Base-by-base conservation (phyloP, 768 basidiomycete genomes). In the Dacryopinax primogenitus region DNA sequence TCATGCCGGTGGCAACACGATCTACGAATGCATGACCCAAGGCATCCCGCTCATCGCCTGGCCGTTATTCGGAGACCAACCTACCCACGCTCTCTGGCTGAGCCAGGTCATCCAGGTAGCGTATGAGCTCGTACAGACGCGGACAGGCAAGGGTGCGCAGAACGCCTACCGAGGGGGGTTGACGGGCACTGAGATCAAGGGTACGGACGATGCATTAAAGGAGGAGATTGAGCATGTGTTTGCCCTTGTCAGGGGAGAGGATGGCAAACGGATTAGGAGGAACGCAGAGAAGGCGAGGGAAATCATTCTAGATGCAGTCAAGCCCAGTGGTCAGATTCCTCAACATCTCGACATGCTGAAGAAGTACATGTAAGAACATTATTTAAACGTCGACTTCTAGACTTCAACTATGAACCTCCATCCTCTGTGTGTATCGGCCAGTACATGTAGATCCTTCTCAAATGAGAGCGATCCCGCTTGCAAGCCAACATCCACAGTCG, bases 1-100 rank as follows among this genome's bases (percentile, higher is more conserved):
- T 3, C 67, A 68, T 41, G 58, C 62, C 32, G 67, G 67, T 1
- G 44, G 34, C 23, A 64, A 63, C 18, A 66, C 67, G 16, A 30
- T 68, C 34, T 64, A 65, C 21, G 67, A 68, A 41, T 30, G 65
- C 16, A 66, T 68, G 32, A 61, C 66, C 23, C 37, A 58, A 15
- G 67, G 63, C 2, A 63, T 68, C 2, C 67, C 67, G 3, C 66
- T 68, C 51, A 34, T 68, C 7, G 45, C 67, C 3, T 44, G 66
- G 23, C 67, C 67, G 1, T 62, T 68, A 30, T 33, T 33, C 15
- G 65, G 41, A 7, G 67, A 68, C 51, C 67, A 68, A 39, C 65
- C 67, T 0, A 7, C 39, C 15, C 63, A 66, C 13, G 44, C 67
- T 30, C 30, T 58, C 9, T 58, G 51, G 51, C 51, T 58, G 26